A percentile compares a stretch with the other conserved stretches of the same genome.
These are phyloP conservation scores for Curvularia hawaiiensis DNA, from an alignment of 2,329 filamentous ascomycete genomes.

Conservation along the genomic window DNA sequence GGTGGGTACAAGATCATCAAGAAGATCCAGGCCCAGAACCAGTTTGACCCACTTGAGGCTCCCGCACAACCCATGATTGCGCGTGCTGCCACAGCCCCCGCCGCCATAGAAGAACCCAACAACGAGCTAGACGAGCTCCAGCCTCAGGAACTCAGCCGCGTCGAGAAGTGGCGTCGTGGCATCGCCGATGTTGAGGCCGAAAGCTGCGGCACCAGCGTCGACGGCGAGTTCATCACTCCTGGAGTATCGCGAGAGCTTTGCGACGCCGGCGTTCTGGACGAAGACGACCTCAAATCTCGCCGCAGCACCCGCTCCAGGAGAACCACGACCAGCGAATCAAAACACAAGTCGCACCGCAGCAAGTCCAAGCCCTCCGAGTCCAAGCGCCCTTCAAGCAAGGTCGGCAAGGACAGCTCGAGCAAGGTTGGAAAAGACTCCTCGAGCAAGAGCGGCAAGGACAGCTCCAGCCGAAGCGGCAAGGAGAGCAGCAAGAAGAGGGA, in stretches of 20 bases:
- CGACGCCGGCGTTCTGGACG: conserved; percentile 53
- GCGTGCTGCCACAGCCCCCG: conserved; percentile 14
- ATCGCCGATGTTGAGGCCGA: conserved; percentile 63
- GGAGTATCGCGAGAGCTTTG: conserved; percentile 55
- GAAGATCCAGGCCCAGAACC: conserved; percentile 65
- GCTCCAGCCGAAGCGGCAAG: conserved; percentile 29
- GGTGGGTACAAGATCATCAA: conserved; percentile 98
- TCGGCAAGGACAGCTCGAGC: conserved; percentile 3
- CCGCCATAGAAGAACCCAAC: conserved; percentile 19
- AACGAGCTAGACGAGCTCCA: conserved; percentile 61
- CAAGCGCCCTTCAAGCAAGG: conserved; percentile 7
- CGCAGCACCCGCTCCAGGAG: conserved; percentile 31
- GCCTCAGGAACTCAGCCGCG: conserved; percentile 60
- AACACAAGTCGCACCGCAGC: conserved; percentile 37
- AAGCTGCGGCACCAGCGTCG: conserved; percentile 64
- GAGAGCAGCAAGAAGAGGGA: conserved; percentile 40
- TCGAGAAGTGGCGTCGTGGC: conserved; percentile 68
- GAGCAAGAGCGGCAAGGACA: conserved; percentile 23
- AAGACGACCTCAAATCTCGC: conserved; percentile 53
- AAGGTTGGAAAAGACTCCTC: conserved; percentile 19
- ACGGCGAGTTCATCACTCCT: conserved; percentile 69
- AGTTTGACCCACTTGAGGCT: conserved; percentile 44
- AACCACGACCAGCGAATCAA: conserved; percentile 26
- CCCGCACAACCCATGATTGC: conserved; percentile 20
- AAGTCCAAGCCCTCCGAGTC: conserved; percentile 7